Evolutionary conservation across 1,139 yeast species (phyloP).

Genomic region (Meyerozyma carpophila): DNA sequence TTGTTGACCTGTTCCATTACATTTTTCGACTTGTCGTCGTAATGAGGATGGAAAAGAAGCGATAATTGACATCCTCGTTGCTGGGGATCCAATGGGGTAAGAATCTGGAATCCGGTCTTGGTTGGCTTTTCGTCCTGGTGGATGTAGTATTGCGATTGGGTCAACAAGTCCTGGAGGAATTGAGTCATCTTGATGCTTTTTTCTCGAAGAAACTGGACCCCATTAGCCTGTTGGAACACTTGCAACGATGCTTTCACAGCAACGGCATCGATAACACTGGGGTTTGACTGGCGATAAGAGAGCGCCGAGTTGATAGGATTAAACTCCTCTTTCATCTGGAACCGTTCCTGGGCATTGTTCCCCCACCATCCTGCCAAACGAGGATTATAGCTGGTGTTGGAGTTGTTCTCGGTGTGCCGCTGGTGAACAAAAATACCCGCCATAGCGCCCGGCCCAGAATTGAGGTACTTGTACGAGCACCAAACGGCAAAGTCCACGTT

Average conservation of each 20-base stretch:
- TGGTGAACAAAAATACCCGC: slow-evolving; percentile 79
- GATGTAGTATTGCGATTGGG: slow-evolving; percentile 38
- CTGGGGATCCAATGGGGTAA: slow-evolving; percentile 58
- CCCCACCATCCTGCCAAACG: slow-evolving; percentile 99
- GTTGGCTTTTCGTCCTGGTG: slow-evolving; percentile 15
- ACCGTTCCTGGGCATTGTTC: slow-evolving; percentile 61
- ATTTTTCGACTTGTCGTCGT: slow-evolving; percentile 27
- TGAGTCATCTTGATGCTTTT: slow-evolving; percentile 57
- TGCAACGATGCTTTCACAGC: slow-evolving; percentile 64
- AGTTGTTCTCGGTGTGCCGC: slow-evolving; percentile 31
- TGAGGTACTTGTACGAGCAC: slow-evolving; percentile 89
- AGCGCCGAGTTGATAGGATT: slow-evolving; percentile 80
- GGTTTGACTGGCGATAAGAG: slow-evolving; percentile 90
- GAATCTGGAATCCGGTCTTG: slow-evolving; percentile 52
- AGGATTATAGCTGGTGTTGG: slow-evolving; percentile 40
- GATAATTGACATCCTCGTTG: slow-evolving; percentile 84
- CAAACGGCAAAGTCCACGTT: slow-evolving; percentile 88
- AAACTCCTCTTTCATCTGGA: slow-evolving; percentile 74
- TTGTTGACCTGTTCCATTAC: slow-evolving; percentile 61
- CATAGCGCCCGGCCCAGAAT: slow-evolving; percentile 90
- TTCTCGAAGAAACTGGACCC: slow-evolving; percentile 49
- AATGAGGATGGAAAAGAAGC: slow-evolving; percentile 54
- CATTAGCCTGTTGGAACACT: slow-evolving; percentile 57
- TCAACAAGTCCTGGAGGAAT: slow-evolving; percentile 47
- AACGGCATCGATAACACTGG: slow-evolving; percentile 79